phyloP scores from a whole-genome alignment of 371 early-diverging fungal genomes.

The Nematocida minor region DNA sequence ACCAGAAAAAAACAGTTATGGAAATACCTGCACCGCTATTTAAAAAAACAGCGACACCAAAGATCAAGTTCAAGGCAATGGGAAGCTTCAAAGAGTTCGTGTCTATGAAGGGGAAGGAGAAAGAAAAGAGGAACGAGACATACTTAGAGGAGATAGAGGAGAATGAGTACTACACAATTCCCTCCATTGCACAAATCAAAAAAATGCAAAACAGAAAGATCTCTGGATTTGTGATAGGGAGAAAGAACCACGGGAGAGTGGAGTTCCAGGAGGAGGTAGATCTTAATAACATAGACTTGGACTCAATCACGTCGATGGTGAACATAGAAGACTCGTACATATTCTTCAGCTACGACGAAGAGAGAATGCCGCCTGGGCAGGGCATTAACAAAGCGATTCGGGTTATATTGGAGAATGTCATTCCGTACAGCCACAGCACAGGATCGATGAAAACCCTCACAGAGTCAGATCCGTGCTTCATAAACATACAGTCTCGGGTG shows the following conservation, averaged over 20 bases:
- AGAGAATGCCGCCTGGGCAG: neutral
- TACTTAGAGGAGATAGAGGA: neutral
- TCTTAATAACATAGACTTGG: constrained; percentile 16
- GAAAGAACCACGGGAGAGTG: neutral
- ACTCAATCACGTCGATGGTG: neutral
- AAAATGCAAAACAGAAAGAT: constrained; percentile 17
- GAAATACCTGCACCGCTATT: constrained; percentile 37
- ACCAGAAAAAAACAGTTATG: constrained; percentile 21
- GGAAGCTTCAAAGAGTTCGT: constrained; percentile 16
- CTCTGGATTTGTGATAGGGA: constrained; percentile 20
- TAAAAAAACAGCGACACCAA: constrained; percentile 5
- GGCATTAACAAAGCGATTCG: constrained; percentile 25
- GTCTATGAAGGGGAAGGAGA: neutral
- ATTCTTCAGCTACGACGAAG: neutral
- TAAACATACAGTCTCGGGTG: neutral
- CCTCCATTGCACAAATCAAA: constrained; percentile 28
- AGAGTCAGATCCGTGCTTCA: neutral
- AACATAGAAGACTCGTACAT: neutral
- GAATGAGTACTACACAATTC: constrained; percentile 30
- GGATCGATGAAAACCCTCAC: neutral
- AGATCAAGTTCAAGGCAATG: constrained; percentile 46
- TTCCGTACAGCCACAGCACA: constrained; percentile 30
- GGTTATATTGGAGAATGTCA: constrained; percentile 1
- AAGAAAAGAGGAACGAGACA: neutral
- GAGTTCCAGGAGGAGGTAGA: constrained; percentile 29